Conservation (phyloP, 768 basidiomycete genomes). For the Tephrocybe sp. region DNA sequence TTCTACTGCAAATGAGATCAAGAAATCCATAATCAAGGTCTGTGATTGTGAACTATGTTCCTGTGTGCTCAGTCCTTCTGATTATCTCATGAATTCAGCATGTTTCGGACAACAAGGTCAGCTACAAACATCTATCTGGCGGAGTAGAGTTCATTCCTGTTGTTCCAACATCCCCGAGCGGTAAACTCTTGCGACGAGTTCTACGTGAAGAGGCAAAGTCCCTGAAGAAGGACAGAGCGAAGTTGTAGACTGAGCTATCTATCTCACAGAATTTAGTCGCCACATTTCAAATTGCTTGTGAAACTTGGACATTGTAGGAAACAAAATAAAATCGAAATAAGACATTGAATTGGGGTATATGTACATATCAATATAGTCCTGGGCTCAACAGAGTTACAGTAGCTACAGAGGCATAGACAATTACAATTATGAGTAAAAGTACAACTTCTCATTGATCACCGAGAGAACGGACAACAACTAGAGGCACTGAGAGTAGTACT, state of each 20-base stretch:
- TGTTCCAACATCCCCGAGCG: conserved; percentile 65
- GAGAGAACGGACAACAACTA: not conserved
- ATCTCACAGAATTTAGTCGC: too few species aligned
- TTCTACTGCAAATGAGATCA: conserved; percentile 31
- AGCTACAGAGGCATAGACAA: not conserved
- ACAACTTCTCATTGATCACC: not conserved
- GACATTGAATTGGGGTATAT: not conserved
- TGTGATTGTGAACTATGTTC: not conserved
- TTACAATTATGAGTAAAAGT: not conserved
- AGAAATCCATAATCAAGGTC: conserved; percentile 48
- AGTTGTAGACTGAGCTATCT: not conserved
- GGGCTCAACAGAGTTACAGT: too few species aligned
- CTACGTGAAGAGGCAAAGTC: conserved; percentile 48
- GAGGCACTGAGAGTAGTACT: conserved; percentile 1
- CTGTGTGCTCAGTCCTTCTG: not conserved
- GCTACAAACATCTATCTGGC: conserved; percentile 58
- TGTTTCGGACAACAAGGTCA: conserved; percentile 51
- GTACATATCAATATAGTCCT: not conserved
- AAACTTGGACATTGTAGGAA: too few species aligned
- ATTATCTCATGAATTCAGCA: conserved; percentile 30
- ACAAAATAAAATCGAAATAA: too few species aligned
- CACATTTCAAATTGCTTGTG: too few species aligned
- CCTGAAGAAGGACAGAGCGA: conserved; percentile 6
- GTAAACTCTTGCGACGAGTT: conserved; percentile 49
- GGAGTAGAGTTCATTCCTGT: conserved; percentile 53